Evolutionary conservation across 495 filamentous ascomycete genomes (phyloP), one percentile per base, ranked within the genome.

Genomic region (Bombardia bombarda): DNA sequence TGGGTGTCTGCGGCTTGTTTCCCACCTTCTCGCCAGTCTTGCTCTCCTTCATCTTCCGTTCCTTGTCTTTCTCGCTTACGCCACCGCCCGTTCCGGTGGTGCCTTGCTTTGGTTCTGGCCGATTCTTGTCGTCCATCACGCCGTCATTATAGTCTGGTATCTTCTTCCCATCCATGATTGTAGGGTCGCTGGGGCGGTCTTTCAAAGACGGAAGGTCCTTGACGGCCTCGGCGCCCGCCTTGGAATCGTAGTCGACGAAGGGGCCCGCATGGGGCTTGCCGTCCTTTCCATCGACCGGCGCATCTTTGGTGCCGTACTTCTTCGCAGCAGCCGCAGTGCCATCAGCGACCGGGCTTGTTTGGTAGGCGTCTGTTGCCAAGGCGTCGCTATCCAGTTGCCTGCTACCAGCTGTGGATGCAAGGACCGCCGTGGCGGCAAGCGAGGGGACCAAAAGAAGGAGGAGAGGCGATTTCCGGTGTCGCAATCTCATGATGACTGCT

Each of bases 231-330:
- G 65, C 52, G 38, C 49, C 58, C n/a, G n/a, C n/a, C 32, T 43
- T 63, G 50, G 45, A 52, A 71, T 60, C 78, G 17, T 82, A 79
- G 50, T 84, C 82, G 38, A 92, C 83, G 62, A 85, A 90, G 2
- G 93, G 92, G 7, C 92, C 92, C 19, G 79, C 78, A 60, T 98
- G 92, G 24, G 92, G 92, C 69, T 88, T 90, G 20, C 92, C 92
- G 73, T 98, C 92, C 49, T 87, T 84, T 25, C 92, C 93, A 60
- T 98, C 92, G 5, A 97, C 84, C 1, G 93, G 92, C 49, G 87
- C 87, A 70, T 92, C 81, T 66, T 86, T 87, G 46, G 86, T 89
- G 37, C 85, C 86, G 39, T 61, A 61, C 28, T 67, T 66, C 49
- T 62, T 62, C 23, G 45, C 60, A 17, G 47, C 28, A 13, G 54